Evolutionary conservation across 139 green algal genomes (phyloP).

Genomic region (Chlamydomonas applanata): DNA sequence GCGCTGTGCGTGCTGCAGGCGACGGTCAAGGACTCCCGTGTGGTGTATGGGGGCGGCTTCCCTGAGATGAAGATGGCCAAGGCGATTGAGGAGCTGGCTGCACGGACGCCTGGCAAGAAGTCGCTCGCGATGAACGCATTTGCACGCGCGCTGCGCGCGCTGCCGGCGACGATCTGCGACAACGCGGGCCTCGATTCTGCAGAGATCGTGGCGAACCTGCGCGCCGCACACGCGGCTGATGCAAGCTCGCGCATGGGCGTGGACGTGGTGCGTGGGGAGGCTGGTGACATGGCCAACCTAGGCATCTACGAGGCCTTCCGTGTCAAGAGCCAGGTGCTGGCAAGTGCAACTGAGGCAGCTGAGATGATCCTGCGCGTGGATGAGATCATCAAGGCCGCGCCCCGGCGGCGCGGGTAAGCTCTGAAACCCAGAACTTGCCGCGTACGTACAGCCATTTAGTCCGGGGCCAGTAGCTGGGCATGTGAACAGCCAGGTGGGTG

Average conservation of each 20-base stretch:
- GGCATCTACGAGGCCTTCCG: slow-evolving; percentile 86
- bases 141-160: slow-evolving; percentile 82
- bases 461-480: too few relatives aligned
- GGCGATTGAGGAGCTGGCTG: slow-evolving; percentile 84
- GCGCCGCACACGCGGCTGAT: slow-evolving; percentile 71
- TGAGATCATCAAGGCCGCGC: slow-evolving; percentile 95
- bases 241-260: slow-evolving; percentile 61
- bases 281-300: slow-evolving; percentile 55
- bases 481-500: too few relatives aligned
- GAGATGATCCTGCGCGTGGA: slow-evolving; percentile 99
- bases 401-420: slow-evolving; percentile 49
- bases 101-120: slow-evolving; percentile 88
- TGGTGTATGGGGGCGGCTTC: slow-evolving; percentile 92
- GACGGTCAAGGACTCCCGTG: slow-evolving; percentile 64
- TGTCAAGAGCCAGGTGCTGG: slow-evolving; percentile 61
- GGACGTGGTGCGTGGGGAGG: slow-evolving; percentile 74
- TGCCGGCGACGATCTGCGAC: slow-evolving; percentile 94
- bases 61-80: slow-evolving; percentile 89
- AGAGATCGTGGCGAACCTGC: slow-evolving; percentile 86
- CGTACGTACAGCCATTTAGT: too few relatives aligned
- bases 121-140: slow-evolving; percentile 93
- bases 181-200: slow-evolving; percentile 87
- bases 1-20: slow-evolving; percentile 93
- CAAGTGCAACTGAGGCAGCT: slow-evolving; percentile 92
- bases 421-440: too few relatives aligned